phyloP scores from a whole-genome alignment of 2,329 filamentous ascomycete species.

The Scytalidium lignicola region DNA sequence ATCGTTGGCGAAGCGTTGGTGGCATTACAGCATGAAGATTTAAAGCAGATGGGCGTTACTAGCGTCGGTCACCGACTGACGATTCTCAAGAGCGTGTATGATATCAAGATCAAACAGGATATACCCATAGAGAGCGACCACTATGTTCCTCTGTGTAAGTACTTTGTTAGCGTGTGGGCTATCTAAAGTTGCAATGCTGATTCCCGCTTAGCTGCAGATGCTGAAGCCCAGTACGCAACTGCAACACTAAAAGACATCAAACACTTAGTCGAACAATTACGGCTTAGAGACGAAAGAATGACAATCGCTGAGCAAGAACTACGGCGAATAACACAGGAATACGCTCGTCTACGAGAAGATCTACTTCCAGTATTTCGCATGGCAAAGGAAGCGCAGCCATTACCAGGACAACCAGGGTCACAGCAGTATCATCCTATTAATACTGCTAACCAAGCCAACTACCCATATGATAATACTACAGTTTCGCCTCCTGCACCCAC shows the following conservation, averaged over 20 bases:
- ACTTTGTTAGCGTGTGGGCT: not conserved
- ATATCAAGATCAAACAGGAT: constrained; percentile 91
- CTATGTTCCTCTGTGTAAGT: constrained; percentile 86
- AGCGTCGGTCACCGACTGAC: constrained; percentile 94
- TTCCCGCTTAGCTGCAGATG: constrained; percentile 68
- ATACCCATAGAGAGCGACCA: constrained; percentile 88
- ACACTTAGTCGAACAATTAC: constrained; percentile 82
- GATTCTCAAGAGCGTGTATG: constrained; percentile 93
- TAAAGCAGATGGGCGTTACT: constrained; percentile 89
- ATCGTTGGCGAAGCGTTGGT: constrained; percentile 90
- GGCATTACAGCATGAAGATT: constrained; percentile 82
- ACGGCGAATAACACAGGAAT: constrained; percentile 80
- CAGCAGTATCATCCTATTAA: constrained; percentile 27
- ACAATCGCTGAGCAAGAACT: constrained; percentile 77
- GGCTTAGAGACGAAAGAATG: constrained; percentile 86
- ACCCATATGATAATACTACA: constrained; percentile 46
- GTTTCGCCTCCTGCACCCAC: constrained; percentile 54
- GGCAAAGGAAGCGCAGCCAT: constrained; percentile 84
- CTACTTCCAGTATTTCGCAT: constrained; percentile 85
- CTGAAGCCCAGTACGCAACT: constrained; percentile 75
- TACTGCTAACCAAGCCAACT: constrained; percentile 27
- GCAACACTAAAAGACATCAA: constrained; percentile 93
- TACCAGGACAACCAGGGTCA: constrained; percentile 46
- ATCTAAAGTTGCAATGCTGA: constrained; percentile 12
- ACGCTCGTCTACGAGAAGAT: constrained; percentile 82